phyloP scores from a whole-genome alignment of 768 basidiomycete genomes.

The Tubosaeta brunneosetosa region DNA sequence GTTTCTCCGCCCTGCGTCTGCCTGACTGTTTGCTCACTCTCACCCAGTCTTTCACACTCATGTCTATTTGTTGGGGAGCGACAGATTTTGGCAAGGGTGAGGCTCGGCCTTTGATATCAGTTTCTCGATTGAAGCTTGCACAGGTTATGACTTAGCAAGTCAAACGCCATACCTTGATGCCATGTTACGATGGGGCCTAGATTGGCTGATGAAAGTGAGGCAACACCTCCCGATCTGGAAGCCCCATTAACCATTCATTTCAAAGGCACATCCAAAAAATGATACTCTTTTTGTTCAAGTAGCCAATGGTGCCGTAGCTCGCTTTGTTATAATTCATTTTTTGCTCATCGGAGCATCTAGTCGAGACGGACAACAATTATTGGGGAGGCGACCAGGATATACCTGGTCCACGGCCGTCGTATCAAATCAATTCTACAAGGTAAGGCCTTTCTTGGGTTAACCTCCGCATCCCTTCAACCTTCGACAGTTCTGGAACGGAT shows the following conservation, averaged over 20 bases:
- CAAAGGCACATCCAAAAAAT: conserved; percentile 73
- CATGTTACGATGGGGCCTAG: conserved; percentile 85
- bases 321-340: background rate
- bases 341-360: conserved; percentile 30
- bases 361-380: conserved; percentile 65
- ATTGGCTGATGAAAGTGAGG: conserved; percentile 84
- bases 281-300: conserved; percentile 76
- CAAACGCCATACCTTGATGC: conserved; percentile 91
- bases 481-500: conserved; percentile 74
- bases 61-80: conserved; percentile 89
- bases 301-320: conserved; percentile 46
- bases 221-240: background rate
- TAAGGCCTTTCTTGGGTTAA: conserved; percentile 13
- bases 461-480: background rate
- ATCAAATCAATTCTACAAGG: conserved; percentile 69
- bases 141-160: conserved; percentile 79
- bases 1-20: background rate
- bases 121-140: background rate
- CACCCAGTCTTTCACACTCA: conserved; percentile 68
- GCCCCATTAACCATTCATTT: conserved; percentile 1
- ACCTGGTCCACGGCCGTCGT: conserved; percentile 69
- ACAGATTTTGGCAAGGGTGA: conserved; percentile 76
- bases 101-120: background rate
- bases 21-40: background rate
- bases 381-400: conserved; percentile 87